Evolutionary conservation across 768 basidiomycete species (phyloP).

Genomic region (Russula vinacea): DNA sequence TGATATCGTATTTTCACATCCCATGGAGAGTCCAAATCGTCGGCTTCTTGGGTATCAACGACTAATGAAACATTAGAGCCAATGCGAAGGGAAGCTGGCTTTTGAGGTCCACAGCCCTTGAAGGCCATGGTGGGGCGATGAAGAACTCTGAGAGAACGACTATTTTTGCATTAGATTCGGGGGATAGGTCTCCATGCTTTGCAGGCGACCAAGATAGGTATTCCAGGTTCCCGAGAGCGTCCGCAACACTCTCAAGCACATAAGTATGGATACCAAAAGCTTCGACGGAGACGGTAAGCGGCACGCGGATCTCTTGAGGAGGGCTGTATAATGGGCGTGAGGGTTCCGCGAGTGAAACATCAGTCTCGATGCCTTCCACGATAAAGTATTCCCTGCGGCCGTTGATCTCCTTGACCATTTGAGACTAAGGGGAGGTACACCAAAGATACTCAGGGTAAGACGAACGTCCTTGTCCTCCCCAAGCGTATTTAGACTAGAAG

Average conservation of each 20-base stretch:
- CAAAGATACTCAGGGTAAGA: constrained; percentile 61
- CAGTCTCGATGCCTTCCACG: constrained; percentile 80
- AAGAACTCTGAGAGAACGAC: constrained; percentile 65
- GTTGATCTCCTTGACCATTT: constrained; percentile 69
- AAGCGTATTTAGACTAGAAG: constrained; percentile 36
- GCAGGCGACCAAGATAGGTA: constrained; percentile 11
- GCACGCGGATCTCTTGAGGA: constrained; percentile 62
- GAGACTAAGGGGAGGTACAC: constrained; percentile 74
- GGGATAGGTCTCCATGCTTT: constrained; percentile 28
- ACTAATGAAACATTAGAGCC: constrained; percentile 59
- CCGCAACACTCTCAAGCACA: constrained; percentile 76
- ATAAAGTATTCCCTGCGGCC: constrained; percentile 65
- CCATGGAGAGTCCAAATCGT: constrained; percentile 68
- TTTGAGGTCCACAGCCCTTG: constrained; percentile 66
- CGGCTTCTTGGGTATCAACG: constrained; percentile 52
- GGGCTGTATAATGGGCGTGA: constrained; percentile 31
- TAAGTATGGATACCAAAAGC: constrained; percentile 67
- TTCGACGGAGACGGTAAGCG: constrained; percentile 61
- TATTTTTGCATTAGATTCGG: constrained; percentile 44
- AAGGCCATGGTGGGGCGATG: constrained; percentile 71
- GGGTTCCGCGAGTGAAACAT: constrained; percentile 37
- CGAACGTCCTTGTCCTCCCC: constrained; percentile 59
- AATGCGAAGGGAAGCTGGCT: constrained; percentile 66
- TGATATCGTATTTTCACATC: constrained; percentile 60
- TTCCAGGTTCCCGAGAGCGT: constrained; percentile 70